These are phyloP conservation scores for Teunomyces cretensis DNA, from an alignment of 805 yeast genomes.

Conservation along the genomic window DNA sequence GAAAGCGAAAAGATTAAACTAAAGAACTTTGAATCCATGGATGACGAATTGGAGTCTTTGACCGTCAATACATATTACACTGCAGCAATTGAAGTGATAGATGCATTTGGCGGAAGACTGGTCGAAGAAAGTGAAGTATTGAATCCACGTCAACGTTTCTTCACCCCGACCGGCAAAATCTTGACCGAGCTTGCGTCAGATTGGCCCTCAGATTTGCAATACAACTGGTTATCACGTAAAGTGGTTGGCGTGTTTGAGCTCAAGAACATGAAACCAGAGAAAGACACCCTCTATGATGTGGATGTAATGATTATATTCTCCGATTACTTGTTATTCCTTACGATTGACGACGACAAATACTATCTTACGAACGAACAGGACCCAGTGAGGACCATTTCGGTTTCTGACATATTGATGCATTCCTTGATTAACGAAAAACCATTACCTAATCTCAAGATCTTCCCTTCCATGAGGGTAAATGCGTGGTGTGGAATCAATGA, in stretches of 20 bases:
- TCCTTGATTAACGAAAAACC: conserved; percentile 86
- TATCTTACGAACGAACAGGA: conserved; percentile 20
- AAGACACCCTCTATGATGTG: conserved; percentile 11
- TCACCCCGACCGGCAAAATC: conserved; percentile 89
- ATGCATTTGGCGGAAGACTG: conserved; percentile 71
- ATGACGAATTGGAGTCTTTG: conserved; percentile 26
- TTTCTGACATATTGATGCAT: conserved; percentile 85
- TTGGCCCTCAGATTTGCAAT: conserved; percentile 87
- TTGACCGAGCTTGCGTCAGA: conserved; percentile 77
- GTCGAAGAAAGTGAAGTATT: conserved; percentile 36
- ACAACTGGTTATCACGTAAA: conserved; percentile 84
- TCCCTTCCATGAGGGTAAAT: conserved; percentile 70
- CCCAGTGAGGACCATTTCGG: conserved; percentile 47
- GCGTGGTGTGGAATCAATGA: conserved; percentile 66
- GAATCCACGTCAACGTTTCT: conserved; percentile 52
- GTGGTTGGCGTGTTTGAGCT: conserved; percentile 72
- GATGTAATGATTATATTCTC: conserved; percentile 71
- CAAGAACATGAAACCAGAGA: conserved; percentile 21
- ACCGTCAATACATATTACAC: conserved; percentile 44
- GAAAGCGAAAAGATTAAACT: conserved; percentile 38
- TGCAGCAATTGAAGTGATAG: conserved; percentile 63
- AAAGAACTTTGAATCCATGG: conserved; percentile 16
- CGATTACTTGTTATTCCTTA: conserved; percentile 70
- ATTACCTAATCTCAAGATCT: conserved; percentile 41
- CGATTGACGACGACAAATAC: conserved; percentile 47